Conservation (phyloP, 345 rosid species). For the Pugionium dolabratum region DNA sequence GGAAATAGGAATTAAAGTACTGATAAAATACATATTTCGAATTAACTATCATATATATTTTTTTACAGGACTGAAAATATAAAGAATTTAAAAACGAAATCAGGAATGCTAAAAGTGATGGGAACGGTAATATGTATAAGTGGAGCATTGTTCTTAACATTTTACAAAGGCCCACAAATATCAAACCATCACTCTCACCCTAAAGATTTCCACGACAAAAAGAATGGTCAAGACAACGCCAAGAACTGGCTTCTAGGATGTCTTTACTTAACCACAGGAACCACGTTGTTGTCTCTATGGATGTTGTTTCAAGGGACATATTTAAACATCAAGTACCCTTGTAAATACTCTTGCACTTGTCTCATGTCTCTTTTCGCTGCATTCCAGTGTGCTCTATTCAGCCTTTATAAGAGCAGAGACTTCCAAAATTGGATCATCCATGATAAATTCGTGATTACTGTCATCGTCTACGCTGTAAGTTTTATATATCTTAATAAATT, state of each 20-base stretch:
- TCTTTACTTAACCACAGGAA: slow-evolving; percentile 45
- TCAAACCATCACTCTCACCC: slow-evolving; percentile 28
- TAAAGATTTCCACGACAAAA: neutral
- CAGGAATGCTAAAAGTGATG: slow-evolving; percentile 51
- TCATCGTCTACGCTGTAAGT: slow-evolving; percentile 58
- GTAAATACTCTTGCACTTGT: slow-evolving; percentile 63
- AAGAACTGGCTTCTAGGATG: slow-evolving; percentile 56
- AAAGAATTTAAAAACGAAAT: slow-evolving; percentile 44
- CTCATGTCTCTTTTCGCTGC: slow-evolving; percentile 61
- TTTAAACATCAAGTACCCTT: slow-evolving; percentile 52
- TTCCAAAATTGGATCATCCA: slow-evolving; percentile 50
- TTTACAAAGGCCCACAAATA: slow-evolving; percentile 57
- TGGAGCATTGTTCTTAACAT: slow-evolving; percentile 58
- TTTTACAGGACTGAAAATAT: slow-evolving; percentile 50
- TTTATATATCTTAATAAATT: neutral
- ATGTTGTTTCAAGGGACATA: slow-evolving; percentile 55
- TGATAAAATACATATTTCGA: no score
- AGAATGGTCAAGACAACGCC: slow-evolving; percentile 13
- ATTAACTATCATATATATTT: neutral
- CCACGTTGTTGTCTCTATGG: slow-evolving; percentile 57
- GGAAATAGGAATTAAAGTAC: no score
- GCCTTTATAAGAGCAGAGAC: slow-evolving; percentile 43
- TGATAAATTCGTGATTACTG: slow-evolving; percentile 46
- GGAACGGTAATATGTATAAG: slow-evolving; percentile 60
- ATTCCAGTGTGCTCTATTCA: slow-evolving; percentile 57